Base-by-base conservation (phyloP, 1,284 basidiomycete genomes). In the Porodaedalea pini region DNA sequence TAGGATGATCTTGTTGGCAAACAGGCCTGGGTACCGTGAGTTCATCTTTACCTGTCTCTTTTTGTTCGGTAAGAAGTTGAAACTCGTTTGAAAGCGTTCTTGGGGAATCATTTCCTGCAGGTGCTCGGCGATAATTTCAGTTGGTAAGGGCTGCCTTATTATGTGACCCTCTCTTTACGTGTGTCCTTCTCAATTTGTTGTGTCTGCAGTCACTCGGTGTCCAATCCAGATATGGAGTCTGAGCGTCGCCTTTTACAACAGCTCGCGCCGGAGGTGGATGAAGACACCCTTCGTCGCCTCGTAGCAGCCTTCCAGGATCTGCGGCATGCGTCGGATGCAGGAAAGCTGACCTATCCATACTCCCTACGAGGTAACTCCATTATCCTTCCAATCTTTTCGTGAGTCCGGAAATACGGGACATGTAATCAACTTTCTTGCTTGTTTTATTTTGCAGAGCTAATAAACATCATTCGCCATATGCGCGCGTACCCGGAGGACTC, bases 21-120 rank as follows among this genome's bases (percentile, higher is more conserved):
- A 86, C 65, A 69, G 83, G 7, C 83, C 86, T 25, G 87, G 87
- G 13, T 91, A 90, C 74, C 82, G 87, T 89, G 64, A 64, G 86
- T 75, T 0, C 13, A 17, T 21, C 50, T 17, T 58, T 53, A 29
- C 34, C 51, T 49, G 11, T 40, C 3, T 27, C 4, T n/a, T 34
- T 47, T 37, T n/a, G 40, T 25, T 48, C 44, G 19, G 43, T 3
- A 15, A 39, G 27, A 27, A 19, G 11, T 29, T 27, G 8, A 50
- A 25, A 15, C 37, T 23, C 44, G 10, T n/a, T 7, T 31, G 37
- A 37, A 56, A 86, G 83, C 84, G 0, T 86, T 86, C 77, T 72
- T 86, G 25, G 83, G 83, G 0, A 86, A 86, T 59, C 83, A 86
- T 65, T 86, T 86, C 72, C 68, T 86, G 19, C 83, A 86, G 64